A percentile compares a stretch with the other conserved stretches of the same genome.
phyloP scores from a whole-genome alignment of 2,329 filamentous ascomycete genomes.

The Geosmithia morbida region DNA sequence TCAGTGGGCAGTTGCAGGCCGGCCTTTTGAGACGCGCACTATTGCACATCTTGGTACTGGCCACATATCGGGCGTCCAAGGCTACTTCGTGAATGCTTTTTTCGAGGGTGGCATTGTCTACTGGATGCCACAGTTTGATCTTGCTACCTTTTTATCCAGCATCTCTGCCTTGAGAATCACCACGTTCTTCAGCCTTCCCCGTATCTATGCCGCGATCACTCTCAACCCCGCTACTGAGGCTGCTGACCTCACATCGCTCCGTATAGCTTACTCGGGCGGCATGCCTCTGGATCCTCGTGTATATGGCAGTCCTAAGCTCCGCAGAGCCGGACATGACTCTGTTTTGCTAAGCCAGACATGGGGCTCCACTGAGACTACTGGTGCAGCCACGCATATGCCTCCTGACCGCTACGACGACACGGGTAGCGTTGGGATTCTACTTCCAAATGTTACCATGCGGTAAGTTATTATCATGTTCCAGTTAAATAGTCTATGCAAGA shows the following conservation, averaged over 20 bases:
- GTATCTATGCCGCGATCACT: conserved; percentile 43
- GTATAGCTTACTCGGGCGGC: conserved; percentile 33
- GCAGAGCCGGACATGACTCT: conserved; percentile 20
- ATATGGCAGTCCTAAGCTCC: conserved; percentile 26
- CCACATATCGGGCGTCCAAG: conserved; percentile 29
- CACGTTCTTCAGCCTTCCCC: conserved; percentile 43
- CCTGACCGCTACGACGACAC: conserved; percentile 23
- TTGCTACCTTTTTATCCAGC: conserved; percentile 37
- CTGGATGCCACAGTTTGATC: conserved; percentile 50
- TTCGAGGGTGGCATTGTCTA: conserved; percentile 34
- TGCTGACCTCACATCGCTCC: conserved; percentile 36
- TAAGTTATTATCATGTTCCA: conserved; percentile 3
- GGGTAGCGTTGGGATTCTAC: conserved; percentile 24
- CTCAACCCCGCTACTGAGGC: conserved; percentile 34
- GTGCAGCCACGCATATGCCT: conserved; percentile 30
- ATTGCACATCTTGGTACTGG: conserved; percentile 28
- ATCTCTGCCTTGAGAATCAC: conserved; percentile 34
- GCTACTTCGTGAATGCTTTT: conserved; percentile 23
- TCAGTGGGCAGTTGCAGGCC: conserved; percentile 9
- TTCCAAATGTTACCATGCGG: conserved; percentile 14
- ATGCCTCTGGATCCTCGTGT: conserved; percentile 39
- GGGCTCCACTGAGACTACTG: conserved; percentile 42
- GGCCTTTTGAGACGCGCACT: conserved; percentile 14
- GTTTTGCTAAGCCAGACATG: conserved; percentile 29
- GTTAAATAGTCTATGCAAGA: neutral